Evolutionary conservation across 345 rosid genomes (phyloP).

Genomic region (Rhodamnia argentea): DNA sequence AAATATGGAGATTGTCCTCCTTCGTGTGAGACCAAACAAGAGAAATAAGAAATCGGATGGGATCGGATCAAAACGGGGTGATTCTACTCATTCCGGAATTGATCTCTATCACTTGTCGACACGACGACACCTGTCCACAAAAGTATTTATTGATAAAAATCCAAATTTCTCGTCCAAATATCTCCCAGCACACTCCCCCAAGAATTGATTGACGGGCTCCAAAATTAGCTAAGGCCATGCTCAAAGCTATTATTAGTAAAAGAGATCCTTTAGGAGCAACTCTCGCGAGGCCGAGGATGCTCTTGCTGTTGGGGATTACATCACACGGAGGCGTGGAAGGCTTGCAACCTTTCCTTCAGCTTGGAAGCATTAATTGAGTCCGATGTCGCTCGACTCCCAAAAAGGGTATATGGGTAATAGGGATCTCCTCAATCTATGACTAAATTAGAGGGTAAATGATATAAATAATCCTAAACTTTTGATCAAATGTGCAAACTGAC

Average conservation of each 20-base stretch:
- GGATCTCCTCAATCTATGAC: no score
- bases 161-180: background rate
- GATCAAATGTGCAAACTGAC: no score
- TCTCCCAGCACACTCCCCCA: background rate
- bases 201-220: background rate
- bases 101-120: no score
- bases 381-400: background rate
- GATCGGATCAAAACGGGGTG: no score
- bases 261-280: background rate
- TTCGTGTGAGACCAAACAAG: no score
- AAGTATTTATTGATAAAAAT: background rate
- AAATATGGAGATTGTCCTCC: no score
- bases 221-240: background rate
- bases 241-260: background rate
- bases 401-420: background rate
- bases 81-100: no score
- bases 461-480: no score
- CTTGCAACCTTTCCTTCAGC: background rate
- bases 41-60: no score
- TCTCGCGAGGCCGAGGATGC: background rate
- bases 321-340: background rate
- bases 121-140: no score
- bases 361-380: background rate
- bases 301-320: background rate
- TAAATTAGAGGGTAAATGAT: no score